Base-by-base conservation (phyloP, 2,329 filamentous ascomycete genomes). In the Colletotrichum musicola region DNA sequence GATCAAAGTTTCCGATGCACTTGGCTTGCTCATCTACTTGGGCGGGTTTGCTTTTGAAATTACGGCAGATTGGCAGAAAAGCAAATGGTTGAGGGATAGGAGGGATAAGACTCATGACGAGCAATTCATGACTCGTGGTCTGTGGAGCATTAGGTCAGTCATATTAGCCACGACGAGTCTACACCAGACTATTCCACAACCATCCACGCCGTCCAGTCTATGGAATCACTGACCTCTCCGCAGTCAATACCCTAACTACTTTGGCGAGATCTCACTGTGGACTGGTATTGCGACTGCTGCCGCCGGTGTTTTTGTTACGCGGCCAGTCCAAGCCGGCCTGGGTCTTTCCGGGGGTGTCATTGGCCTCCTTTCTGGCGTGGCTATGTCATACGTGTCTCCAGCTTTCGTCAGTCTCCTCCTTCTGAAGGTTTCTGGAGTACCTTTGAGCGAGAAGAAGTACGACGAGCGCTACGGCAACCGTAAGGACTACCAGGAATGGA, bases 211-310 rank as follows among this genome's bases (percentile, higher is more conserved):
- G 12, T 10, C 30, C 10, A 9, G 10, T 2, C 30, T 10, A 10
- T 20, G 13, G 10, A 25, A 62, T 18, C 13, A 18, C 51, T 65
- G 22, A 64, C n/a, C 2, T 6, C 13, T 53, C n/a, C 3, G 30
- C 20, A 81, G 83, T 55, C 80, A 89, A 69, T 89, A 91, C 77
- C 90, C 90, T 0, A 91, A 93, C 74, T 93, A 93, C 80, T 91
- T 93, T 75, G 91, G 90, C n/a, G 90, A 93, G 77, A 85, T 83
- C 30, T 90, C 88, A 12, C 80, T 93, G 38, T 93, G 90, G 91
- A 89, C 86, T 0, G 90, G 91, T 1, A 86, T 93, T 66, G 89
- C 90, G 0, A 86, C 88, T 5, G 79, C 83, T 1, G 84, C 88
- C 0, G 88, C 85, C 0, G 89, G 89, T 1, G 80, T 88, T 1